Conservation (phyloP, 805 yeast genomes). For the Pichia membranifaciens region DNA sequence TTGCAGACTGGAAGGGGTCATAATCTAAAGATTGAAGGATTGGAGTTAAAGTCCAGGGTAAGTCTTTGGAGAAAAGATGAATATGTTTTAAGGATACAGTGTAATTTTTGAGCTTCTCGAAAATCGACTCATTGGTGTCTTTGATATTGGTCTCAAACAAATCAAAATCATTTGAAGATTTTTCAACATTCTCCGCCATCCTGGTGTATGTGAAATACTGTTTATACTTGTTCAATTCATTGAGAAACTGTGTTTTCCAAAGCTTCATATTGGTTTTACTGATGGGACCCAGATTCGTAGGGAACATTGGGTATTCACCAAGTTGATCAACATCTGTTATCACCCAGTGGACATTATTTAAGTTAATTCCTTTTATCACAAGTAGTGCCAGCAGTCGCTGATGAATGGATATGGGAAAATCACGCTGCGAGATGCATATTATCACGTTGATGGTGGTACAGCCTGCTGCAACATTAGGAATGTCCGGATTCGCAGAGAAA, state of each 20-base stretch:
- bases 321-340: constrained; percentile 10
- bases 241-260: neutral
- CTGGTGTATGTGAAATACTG: neutral
- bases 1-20: neutral
- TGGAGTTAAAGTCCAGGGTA: constrained; percentile 6
- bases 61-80: constrained; percentile 6
- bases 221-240: neutral
- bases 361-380: neutral
- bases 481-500: neutral
- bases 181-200: neutral
- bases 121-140: neutral
- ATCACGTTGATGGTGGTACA: constrained; percentile 3
- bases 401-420: constrained; percentile 8
- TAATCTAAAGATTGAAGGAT: constrained; percentile 6
- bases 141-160: neutral
- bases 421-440: constrained; percentile 8
- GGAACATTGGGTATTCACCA: neutral
- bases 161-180: neutral
- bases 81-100: neutral
- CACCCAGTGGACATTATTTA: constrained; percentile 8
- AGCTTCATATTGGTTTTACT: neutral
- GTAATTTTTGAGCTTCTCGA: neutral
- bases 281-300: neutral
- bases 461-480: too few relatives aligned
- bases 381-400: constrained; percentile 3